These are phyloP conservation scores for Prunus fruticosa DNA, from an alignment of 306 rosid genomes.

Conservation along the genomic window DNA sequence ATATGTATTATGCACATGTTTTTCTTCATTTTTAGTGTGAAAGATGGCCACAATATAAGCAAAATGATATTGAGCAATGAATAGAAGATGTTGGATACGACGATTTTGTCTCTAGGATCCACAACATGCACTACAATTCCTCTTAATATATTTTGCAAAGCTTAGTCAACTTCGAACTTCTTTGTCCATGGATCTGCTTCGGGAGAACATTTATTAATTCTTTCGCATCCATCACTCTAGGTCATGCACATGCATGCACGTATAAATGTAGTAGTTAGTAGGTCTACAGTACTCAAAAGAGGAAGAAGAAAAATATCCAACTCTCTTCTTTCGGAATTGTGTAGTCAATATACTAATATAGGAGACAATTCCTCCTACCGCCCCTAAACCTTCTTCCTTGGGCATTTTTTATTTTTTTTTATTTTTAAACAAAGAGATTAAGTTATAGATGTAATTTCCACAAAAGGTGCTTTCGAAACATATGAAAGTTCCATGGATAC, in stretches of 20 bases:
- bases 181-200: constrained; percentile 6
- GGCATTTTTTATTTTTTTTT: no score
- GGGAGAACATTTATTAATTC: not conserved
- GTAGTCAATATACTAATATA: no score
- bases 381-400: no score
- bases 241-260: constrained; percentile 21
- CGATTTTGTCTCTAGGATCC: constrained; percentile 21
- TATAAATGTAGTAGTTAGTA: not conserved
- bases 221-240: constrained; percentile 19
- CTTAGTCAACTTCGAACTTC: constrained; percentile 7
- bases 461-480: no score
- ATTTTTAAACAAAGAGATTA: no score
- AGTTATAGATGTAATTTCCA: no score
- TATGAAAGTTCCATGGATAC: no score
- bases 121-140: constrained; percentile 11
- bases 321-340: no score
- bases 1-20: not conserved
- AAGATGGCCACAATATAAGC: not conserved
- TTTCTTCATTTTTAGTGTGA: not conserved
- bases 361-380: no score
- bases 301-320: no score
- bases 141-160: not conserved
- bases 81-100: constrained; percentile 11
- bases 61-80: not conserved
- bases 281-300: no score